Conservation (phyloP, 192 early-diverging fungal genomes). For the Backusella sp. region DNA sequence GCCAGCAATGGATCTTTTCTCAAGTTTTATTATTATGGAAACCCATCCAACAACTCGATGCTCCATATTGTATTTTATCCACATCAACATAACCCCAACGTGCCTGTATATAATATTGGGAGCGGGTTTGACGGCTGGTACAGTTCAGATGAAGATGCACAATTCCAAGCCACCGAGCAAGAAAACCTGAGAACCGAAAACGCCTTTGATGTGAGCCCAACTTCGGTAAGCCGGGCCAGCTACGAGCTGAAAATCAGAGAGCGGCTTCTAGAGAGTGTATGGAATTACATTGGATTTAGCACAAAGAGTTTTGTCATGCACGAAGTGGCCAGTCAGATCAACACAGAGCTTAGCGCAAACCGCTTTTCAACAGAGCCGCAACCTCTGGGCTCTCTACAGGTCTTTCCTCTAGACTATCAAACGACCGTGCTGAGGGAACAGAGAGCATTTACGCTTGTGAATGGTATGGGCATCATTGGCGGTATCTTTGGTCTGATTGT, state of each 20-base stretch:
- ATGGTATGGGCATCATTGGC: slow-evolving; percentile 17
- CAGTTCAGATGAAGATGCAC: not conserved
- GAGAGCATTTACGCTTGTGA: slow-evolving; percentile 13
- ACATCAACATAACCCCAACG: slow-evolving; percentile 13
- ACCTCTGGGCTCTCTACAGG: slow-evolving; percentile 14
- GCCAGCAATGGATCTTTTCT: slow-evolving; percentile 8
- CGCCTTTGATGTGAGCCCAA: slow-evolving; percentile 1
- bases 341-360: not conserved
- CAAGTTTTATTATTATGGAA: slow-evolving; percentile 22
- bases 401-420: slow-evolving; percentile 10
- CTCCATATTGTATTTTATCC: slow-evolving; percentile 20
- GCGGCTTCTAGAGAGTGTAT: not conserved
- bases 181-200: slow-evolving; percentile 20
- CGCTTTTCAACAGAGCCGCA: slow-evolving; percentile 5
- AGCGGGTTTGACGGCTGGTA: slow-evolving; percentile 10
- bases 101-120: slow-evolving; percentile 13
- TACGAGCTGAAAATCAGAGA: not conserved
- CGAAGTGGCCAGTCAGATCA: not conserved
- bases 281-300: slow-evolving; percentile 22
- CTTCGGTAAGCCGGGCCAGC: not conserved
- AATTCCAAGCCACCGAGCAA: slow-evolving; percentile 17
- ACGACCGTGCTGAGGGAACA: slow-evolving; percentile 9
- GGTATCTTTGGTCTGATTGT: slow-evolving; percentile 22
- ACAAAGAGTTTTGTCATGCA: not conserved
- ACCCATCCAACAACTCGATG: slow-evolving; percentile 9